Evolutionary conservation across 2,329 filamentous ascomycete species (phyloP), one percentile per base, ranked within the genome.

Genomic region (Drechslera avenae): DNA sequence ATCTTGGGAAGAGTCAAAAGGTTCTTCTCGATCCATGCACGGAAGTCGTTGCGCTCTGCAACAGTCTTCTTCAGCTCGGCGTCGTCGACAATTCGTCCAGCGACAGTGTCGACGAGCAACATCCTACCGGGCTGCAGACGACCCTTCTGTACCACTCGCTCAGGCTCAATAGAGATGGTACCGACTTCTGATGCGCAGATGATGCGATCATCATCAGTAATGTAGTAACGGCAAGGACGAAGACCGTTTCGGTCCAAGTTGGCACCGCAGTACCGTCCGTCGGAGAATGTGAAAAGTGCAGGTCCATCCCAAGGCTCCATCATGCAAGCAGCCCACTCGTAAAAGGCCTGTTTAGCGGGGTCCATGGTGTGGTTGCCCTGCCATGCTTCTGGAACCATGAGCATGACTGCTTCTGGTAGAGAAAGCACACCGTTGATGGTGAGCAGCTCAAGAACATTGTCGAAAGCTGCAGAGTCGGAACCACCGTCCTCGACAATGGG

Each of bases 231-330:
- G 81, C 93, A 97, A 67, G 93, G 93, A 64, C 93, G 86, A 45
- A 97, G 84, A 77, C 93, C 93, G 71, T 97, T 97, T 76, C 93
- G 87, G 78, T 97, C 93, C 18, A 97, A 83, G 74, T 97, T 97
- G 62, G 93, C 93, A 83, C 93, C 93, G 69, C 93, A 97, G 81
- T 94, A 97, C 57, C 93, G 87, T 55, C 93, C 93, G 73, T 97
- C 93, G 21, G 93, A 91, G 76, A 97, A 97, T 5, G 92, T 97
- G 81, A 97, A 97, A 26, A 97, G 85, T 48, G 93, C 93, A 28
- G 93, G 93, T 14, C 93, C 93, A 76, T 97, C 93, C 93, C 93
- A 97, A 13, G 93, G 92, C 79, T 97, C 93, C 93, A 97, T 97
- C 81, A 96, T 89, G 75, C 93, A 97, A 61, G 91, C 92, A 67